Conservation (phyloP, 129 eudicot genomes). For the Flaveria brownii region DNA sequence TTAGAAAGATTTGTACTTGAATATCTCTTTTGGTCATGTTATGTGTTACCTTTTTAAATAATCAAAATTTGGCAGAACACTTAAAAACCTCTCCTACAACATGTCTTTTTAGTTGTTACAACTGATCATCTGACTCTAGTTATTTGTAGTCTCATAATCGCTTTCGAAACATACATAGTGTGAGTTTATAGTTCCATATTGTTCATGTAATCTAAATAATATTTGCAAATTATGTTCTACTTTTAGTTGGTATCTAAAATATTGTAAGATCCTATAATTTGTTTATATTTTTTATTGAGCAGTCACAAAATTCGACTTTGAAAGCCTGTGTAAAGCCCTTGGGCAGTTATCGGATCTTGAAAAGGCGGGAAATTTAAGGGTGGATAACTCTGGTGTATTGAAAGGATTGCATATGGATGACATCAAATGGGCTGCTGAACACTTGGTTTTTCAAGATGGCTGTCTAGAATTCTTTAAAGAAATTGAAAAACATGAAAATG, state of each 20-base stretch:
- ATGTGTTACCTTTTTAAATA: no score
- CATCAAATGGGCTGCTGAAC: constrained; percentile 57
- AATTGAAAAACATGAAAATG: constrained; percentile 33
- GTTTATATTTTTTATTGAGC: constrained; percentile 12
- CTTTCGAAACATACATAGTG: no score
- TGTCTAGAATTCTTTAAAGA: constrained; percentile 50
- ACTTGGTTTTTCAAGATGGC: constrained; percentile 57
- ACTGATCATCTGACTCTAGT: not conserved
- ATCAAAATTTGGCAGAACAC: not conserved
- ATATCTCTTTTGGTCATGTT: not conserved
- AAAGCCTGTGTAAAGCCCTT: constrained; percentile 47
- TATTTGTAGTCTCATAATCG: not conserved
- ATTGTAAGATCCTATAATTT: not conserved
- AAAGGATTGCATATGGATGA: constrained; percentile 55
- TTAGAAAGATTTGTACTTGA: not conserved
- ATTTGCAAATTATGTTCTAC: not conserved
- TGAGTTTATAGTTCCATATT: not conserved
- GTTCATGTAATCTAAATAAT: not conserved
- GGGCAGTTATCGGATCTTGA: constrained; percentile 48
- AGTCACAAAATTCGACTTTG: constrained; percentile 41
- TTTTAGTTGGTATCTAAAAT: not conserved
- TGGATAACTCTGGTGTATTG: constrained; percentile 45
- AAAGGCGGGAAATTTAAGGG: constrained; percentile 43
- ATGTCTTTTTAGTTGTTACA: not conserved
- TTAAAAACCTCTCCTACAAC: not conserved